Conservation (phyloP, 2,329 filamentous ascomycete genomes). For the Talaromyces sp. region DNA sequence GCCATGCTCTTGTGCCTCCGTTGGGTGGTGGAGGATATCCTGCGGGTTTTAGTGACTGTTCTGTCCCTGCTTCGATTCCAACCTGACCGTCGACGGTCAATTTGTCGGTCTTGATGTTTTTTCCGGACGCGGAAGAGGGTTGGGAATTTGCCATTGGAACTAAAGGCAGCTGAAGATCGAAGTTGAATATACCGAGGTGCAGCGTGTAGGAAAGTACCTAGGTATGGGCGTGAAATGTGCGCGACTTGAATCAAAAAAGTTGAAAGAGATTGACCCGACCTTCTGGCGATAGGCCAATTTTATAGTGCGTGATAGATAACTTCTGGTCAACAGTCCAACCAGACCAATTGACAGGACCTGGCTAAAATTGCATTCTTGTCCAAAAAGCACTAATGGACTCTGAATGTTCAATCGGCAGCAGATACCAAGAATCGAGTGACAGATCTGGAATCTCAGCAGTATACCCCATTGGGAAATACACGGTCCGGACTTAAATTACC, state of each 20-base stretch:
- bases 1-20: slow-evolving; percentile 27
- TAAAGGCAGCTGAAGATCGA: neutral
- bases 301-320: neutral
- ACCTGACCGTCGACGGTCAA: neutral
- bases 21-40: slow-evolving; percentile 25
- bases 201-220: neutral
- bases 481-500: slow-evolving; percentile 8
- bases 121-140: neutral
- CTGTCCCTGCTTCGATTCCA: neutral
- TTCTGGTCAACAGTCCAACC: neutral
- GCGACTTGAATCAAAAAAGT: neutral
- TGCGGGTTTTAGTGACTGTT: slow-evolving; percentile 9
- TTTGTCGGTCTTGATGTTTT: neutral
- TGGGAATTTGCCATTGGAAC: neutral
- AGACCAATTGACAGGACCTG: neutral
- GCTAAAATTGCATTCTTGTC: neutral
- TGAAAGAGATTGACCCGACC: neutral
- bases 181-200: neutral
- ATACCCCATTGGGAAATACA: neutral
- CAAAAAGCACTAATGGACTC: neutral
- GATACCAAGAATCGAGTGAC: neutral
- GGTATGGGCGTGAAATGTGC: neutral
- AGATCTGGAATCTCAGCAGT: neutral
- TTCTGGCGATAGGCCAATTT: neutral
- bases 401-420: neutral